phyloP scores from a whole-genome alignment of 352 stramenopile species.

The Hyaloperonospora arabidopsidis region DNA sequence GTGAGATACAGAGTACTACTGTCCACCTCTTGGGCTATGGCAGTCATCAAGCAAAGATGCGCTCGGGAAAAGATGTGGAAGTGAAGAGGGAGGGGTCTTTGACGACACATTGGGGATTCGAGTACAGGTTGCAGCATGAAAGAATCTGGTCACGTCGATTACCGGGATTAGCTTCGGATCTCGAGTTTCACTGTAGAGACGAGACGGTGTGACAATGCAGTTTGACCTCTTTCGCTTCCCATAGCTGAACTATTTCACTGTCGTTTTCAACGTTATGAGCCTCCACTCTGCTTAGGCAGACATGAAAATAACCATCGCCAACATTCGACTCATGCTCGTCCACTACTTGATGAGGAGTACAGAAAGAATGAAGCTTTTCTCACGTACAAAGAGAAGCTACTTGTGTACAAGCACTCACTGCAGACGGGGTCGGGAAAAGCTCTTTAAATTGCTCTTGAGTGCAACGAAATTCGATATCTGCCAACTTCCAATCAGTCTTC shows the following conservation, averaged over 20 bases:
- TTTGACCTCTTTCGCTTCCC: no score
- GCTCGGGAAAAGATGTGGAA: slow-evolving; percentile 35
- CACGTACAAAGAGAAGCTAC: slow-evolving; percentile 57
- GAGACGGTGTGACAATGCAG: slow-evolving; percentile 31
- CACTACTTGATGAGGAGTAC: slow-evolving; percentile 11
- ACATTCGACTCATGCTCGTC: not conserved
- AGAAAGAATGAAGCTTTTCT: slow-evolving; percentile 47
- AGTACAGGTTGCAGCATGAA: slow-evolving; percentile 35
- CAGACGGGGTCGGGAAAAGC: not conserved
- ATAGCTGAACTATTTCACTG: no score
- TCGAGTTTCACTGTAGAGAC: slow-evolving; percentile 51
- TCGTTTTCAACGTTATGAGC: slow-evolving; percentile 24
- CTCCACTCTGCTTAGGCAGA: slow-evolving; percentile 32
- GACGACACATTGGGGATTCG: slow-evolving; percentile 50
- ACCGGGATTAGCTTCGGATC: slow-evolving; percentile 61
- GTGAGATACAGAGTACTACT: slow-evolving; percentile 31
- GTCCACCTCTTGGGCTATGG: slow-evolving; percentile 31
- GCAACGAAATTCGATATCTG: no score
- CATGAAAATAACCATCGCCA: not conserved
- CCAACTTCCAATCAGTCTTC: no score
- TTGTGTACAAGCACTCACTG: slow-evolving; percentile 50
- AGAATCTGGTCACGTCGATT: slow-evolving; percentile 51
- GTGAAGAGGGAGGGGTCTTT: slow-evolving; percentile 56
- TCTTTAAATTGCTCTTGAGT: no score
- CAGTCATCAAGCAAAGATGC: slow-evolving; percentile 21